These are phyloP conservation scores for Cryomyces antarcticus DNA, from an alignment of 495 filamentous ascomycete species.

Conservation along the genomic window DNA sequence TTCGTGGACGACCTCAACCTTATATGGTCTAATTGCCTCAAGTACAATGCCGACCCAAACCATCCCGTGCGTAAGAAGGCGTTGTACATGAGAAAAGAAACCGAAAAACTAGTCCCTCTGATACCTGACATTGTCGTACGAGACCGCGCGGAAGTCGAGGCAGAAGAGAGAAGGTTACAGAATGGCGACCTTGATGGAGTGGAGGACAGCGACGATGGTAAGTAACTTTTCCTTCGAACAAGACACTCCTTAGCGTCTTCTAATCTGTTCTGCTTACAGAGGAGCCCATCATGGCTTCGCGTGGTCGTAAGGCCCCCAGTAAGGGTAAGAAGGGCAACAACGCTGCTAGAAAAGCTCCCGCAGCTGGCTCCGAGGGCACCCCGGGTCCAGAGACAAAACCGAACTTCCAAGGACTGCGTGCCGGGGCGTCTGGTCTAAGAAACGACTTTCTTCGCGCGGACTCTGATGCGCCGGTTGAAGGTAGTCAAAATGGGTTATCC, in stretches of 20 bases:
- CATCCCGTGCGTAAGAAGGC: constrained; percentile 87
- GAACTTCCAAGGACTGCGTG: constrained; percentile 27
- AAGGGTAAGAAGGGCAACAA: constrained; percentile 62
- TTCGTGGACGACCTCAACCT: constrained; percentile 84
- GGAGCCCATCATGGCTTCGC: constrained; percentile 81
- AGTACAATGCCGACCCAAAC: constrained; percentile 76
- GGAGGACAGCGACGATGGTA: constrained; percentile 72
- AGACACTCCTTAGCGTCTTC: neutral
- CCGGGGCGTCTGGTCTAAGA: constrained; percentile 23
- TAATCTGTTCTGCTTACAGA: constrained; percentile 24
- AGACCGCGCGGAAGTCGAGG: constrained; percentile 86
- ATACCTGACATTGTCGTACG: constrained; percentile 84
- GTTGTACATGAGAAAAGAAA: constrained; percentile 87
- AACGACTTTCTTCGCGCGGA: constrained; percentile 34
- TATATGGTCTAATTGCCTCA: constrained; percentile 92
- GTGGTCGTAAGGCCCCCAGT: constrained; percentile 73
- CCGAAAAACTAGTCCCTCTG: constrained; percentile 81
- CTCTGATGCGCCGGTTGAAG: constrained; percentile 40
- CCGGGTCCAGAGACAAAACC: constrained; percentile 46
- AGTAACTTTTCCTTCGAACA: constrained; percentile 1
- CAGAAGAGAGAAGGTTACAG: constrained; percentile 75
- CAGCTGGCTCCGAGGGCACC: constrained; percentile 44
- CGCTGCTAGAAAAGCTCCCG: constrained; percentile 44
- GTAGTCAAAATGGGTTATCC: constrained; percentile 61
- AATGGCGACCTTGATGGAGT: constrained; percentile 56